phyloP scores from a whole-genome alignment of 1,284 basidiomycete species.

The Bondarzewia mesenterica region DNA sequence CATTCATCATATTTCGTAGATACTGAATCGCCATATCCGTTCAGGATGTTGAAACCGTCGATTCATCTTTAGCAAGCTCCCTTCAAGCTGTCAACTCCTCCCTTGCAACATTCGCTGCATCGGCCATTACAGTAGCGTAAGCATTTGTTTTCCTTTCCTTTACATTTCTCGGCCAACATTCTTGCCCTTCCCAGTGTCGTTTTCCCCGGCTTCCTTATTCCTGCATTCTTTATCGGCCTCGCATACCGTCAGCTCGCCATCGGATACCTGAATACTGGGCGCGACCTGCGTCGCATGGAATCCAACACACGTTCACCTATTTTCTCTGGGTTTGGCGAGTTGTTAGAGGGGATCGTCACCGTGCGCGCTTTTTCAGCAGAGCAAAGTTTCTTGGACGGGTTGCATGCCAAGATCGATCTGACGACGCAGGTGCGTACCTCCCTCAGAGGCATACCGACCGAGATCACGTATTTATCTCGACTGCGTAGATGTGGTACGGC shows the following conservation, averaged over 20 bases:
- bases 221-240: constrained; percentile 57
- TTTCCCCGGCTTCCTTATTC: constrained; percentile 68
- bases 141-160: constrained; percentile 13
- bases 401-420: constrained; percentile 59
- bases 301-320: constrained; percentile 66
- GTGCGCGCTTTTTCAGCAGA: constrained; percentile 88
- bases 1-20: neutral
- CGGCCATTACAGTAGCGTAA: constrained; percentile 55
- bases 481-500: constrained; percentile 60
- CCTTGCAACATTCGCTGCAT: constrained; percentile 63
- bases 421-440: constrained; percentile 47
- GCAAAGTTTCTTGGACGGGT: constrained; percentile 63
- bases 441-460: neutral
- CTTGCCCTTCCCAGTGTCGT: constrained; percentile 36
- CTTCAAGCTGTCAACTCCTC: constrained; percentile 69
- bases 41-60: constrained; percentile 74
- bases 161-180: constrained; percentile 11
- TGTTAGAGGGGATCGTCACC: constrained; percentile 75
- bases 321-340: constrained; percentile 73
- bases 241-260: constrained; percentile 57
- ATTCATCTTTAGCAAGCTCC: constrained; percentile 60
- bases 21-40: constrained; percentile 2
- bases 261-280: constrained; percentile 71
- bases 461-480: neutral
- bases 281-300: constrained; percentile 76